phyloP scores from a whole-genome alignment of 2,329 filamentous ascomycete genomes.

The Ascochyta clinopodiicola region DNA sequence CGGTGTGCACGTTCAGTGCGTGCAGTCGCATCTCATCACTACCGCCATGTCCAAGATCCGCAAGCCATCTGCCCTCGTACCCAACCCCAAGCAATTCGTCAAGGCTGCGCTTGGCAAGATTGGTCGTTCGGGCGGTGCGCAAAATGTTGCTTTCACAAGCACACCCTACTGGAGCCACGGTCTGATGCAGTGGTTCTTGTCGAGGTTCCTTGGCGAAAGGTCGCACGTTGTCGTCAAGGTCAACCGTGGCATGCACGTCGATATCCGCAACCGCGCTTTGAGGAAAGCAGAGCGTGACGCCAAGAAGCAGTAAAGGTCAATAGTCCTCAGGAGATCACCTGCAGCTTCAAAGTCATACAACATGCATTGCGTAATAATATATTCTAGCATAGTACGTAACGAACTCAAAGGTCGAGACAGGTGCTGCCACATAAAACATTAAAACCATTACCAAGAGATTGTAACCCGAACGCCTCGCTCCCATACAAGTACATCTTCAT shows the following conservation, averaged over 20 bases:
- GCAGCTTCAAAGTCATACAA: background rate
- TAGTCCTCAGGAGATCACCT: background rate
- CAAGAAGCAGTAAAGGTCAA: slow-evolving; percentile 62
- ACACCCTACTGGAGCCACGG: slow-evolving; percentile 95
- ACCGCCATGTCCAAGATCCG: slow-evolving; percentile 97
- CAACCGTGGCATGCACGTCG: slow-evolving; percentile 77
- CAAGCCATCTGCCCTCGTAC: slow-evolving; percentile 76
- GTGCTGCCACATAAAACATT: background rate
- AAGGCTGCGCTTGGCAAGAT: slow-evolving; percentile 79
- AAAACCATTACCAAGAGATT: background rate
- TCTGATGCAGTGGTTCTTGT: slow-evolving; percentile 82
- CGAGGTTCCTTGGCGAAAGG: slow-evolving; percentile 65
- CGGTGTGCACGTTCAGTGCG: slow-evolving; percentile 87
- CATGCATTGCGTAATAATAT: background rate
- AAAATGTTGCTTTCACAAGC: slow-evolving; percentile 80
- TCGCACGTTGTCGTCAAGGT: slow-evolving; percentile 63
- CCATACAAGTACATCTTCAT: background rate
- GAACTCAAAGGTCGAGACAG: background rate
- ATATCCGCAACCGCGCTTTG: slow-evolving; percentile 81
- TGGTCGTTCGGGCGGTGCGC: slow-evolving; percentile 76
- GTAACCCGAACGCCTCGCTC: slow-evolving; percentile 5
- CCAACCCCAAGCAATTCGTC: slow-evolving; percentile 83
- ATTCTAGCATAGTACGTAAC: background rate
- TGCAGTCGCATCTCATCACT: slow-evolving; percentile 91
- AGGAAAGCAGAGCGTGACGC: slow-evolving; percentile 83